Percentiles rank a stretch among this genome's conserved stretches.
Evolutionary conservation across 306 rosid species (phyloP).

Genomic region (Astragalus glycyphyllos): DNA sequence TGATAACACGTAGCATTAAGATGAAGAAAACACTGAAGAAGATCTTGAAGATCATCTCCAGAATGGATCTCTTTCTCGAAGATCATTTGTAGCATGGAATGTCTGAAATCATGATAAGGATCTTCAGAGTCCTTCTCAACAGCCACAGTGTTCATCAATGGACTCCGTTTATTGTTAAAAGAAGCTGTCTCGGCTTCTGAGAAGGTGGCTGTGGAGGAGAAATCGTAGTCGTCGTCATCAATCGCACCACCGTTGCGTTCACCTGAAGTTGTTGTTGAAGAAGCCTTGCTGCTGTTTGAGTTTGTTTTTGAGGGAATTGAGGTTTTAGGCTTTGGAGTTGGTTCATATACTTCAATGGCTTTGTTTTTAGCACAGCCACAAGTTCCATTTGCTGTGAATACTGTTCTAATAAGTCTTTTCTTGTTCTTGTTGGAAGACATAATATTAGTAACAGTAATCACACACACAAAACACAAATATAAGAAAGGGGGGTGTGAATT

Average conservation of each 20-base stretch:
- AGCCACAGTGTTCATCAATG: conserved; percentile 51
- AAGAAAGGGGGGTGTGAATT: neutral
- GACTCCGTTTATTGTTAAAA: conserved; percentile 15
- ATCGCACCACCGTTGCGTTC: conserved; percentile 34
- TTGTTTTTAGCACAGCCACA: conserved; percentile 56
- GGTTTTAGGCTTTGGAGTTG: conserved; percentile 47
- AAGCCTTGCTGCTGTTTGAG: conserved; percentile 18
- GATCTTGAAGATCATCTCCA: conserved; percentile 56
- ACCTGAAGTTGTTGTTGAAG: conserved; percentile 54
- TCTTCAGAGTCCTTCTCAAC: conserved; percentile 64
- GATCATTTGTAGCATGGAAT: conserved; percentile 75
- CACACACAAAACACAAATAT: too few species aligned
- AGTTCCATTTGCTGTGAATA: conserved; percentile 50
- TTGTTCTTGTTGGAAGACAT: conserved; percentile 62
- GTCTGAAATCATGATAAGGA: conserved; percentile 62
- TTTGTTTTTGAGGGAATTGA: neutral
- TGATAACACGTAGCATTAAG: conserved; percentile 55
- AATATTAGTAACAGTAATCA: neutral
- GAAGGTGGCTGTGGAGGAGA: conserved; percentile 50
- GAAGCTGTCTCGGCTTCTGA: conserved; percentile 38
- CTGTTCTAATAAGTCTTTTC: conserved; percentile 44
- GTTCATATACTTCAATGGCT: conserved; percentile 50
- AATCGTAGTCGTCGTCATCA: conserved; percentile 30
- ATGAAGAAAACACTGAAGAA: conserved; percentile 60
- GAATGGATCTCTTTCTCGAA: conserved; percentile 64